Conservation (phyloP, 1,139 yeast species). For the Saccharomyces hybrid region DNA sequence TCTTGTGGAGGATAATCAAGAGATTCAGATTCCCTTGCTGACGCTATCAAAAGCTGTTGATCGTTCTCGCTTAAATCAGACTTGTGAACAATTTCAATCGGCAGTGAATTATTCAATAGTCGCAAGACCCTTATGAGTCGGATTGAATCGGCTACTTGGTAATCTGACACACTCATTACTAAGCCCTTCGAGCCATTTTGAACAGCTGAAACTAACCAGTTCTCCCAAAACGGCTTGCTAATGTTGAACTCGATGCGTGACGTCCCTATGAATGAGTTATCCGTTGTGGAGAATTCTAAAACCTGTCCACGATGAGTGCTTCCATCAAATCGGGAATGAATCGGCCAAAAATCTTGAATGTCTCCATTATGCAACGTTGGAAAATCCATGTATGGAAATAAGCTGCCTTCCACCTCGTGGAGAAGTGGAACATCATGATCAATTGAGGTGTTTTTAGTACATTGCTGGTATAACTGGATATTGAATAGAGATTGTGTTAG, state of each 20-base stretch:
- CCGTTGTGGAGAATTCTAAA: constrained; percentile 9
- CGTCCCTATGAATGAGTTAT: background rate
- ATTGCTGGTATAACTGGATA: background rate
- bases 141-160: constrained; percentile 41
- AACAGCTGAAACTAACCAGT: background rate
- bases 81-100: constrained; percentile 50
- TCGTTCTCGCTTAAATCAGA: constrained; percentile 33
- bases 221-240: background rate
- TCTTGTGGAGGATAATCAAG: background rate
- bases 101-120: constrained; percentile 40
- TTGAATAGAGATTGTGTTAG: background rate
- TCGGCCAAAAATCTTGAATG: background rate
- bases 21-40: background rate
- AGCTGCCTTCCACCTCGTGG: background rate
- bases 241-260: background rate
- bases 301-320: background rate
- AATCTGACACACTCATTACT: constrained; percentile 45
- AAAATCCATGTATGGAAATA: background rate
- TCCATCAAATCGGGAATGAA: background rate
- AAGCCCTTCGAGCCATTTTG: constrained; percentile 31
- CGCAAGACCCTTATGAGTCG: constrained; percentile 41
- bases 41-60: constrained; percentile 25
- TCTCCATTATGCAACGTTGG: background rate
- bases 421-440: background rate
- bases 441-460: background rate